These are phyloP conservation scores for Populus trichocarpa DNA, from an alignment of 441 rosid species.

Conservation along the genomic window DNA sequence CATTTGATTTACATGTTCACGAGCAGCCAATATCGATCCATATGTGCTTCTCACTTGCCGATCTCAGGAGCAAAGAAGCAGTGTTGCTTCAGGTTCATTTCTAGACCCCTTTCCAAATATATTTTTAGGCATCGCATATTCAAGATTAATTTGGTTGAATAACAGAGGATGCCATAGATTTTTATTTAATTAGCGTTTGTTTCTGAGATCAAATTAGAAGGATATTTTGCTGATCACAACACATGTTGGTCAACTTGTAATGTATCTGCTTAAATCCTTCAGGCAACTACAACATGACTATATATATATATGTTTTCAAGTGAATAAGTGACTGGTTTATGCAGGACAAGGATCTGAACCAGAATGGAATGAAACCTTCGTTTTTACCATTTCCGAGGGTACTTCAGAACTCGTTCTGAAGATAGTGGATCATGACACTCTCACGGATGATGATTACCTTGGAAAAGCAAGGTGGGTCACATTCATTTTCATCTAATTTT, in stretches of 20 bases:
- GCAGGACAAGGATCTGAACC: constrained; percentile 59
- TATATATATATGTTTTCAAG: not conserved
- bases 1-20: not conserved
- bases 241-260: not conserved
- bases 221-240: not conserved
- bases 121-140: not conserved
- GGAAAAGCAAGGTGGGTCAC: constrained; percentile 59
- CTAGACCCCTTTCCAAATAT: not conserved
- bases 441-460: constrained; percentile 49
- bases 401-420: constrained; percentile 45
- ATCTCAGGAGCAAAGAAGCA: constrained; percentile 71
- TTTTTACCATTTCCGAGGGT: constrained; percentile 54
- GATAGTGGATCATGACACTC: constrained; percentile 53
- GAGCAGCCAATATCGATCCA: constrained; percentile 59
- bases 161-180: not conserved
- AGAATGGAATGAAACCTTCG: constrained; percentile 77
- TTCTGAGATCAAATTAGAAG: not conserved
- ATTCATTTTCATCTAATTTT: not conserved
- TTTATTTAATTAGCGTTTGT: not conserved
- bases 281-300: not conserved
- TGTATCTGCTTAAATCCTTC: not conserved
- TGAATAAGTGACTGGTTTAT: not conserved
- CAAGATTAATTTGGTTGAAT: not conserved
- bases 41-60: constrained; percentile 60
- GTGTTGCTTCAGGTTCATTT: constrained; percentile 52